phyloP scores from a whole-genome alignment of 495 filamentous ascomycete genomes.

The Endocarpon pusillum region DNA sequence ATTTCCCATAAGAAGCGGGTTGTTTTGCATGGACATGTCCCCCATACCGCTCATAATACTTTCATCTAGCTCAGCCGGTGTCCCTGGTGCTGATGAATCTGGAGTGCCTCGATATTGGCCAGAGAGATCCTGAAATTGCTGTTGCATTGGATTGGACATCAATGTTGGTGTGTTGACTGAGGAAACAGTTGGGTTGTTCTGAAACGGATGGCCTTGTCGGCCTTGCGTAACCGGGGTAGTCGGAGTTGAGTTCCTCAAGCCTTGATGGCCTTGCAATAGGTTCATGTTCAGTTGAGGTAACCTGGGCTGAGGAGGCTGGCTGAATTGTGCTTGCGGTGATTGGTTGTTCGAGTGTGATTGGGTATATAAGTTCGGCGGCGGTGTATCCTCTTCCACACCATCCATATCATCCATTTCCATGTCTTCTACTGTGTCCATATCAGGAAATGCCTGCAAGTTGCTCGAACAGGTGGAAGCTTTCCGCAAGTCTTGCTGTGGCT shows the following conservation, averaged over 20 bases:
- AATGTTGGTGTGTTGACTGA: conserved; percentile 92
- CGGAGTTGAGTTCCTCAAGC: conserved; percentile 69
- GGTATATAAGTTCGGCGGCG: conserved; percentile 40
- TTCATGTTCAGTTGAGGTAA: conserved; percentile 56
- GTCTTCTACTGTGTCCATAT: conserved; percentile 77
- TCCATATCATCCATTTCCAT: conserved; percentile 93
- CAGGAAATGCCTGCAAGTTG: conserved; percentile 32
- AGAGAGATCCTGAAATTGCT: conserved; percentile 36
- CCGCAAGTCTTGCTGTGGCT: conserved; percentile 24
- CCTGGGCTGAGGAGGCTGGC: conserved; percentile 46
- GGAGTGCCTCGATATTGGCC: conserved; percentile 51
- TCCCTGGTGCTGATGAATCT: conserved; percentile 58
- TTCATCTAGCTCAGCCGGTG: conserved; percentile 47
- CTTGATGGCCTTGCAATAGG: conserved; percentile 54
- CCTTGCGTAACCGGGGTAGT: conserved; percentile 62
- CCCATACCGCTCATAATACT: conserved; percentile 36
- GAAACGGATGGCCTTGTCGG: conserved; percentile 46
- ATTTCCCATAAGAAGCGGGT: conserved; percentile 37
- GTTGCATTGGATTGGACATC: conserved; percentile 39
- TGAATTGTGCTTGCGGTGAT: conserved; percentile 38
- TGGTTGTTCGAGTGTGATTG: conserved; percentile 25
- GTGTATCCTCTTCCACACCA: conserved; percentile 38
- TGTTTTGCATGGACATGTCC: conserved; percentile 38
- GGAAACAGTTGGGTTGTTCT: conserved; percentile 93
- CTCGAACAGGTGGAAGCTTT: conserved; percentile 18